These are phyloP conservation scores for Melastoma malabathricum DNA, from an alignment of 345 rosid species.

Conservation along the genomic window DNA sequence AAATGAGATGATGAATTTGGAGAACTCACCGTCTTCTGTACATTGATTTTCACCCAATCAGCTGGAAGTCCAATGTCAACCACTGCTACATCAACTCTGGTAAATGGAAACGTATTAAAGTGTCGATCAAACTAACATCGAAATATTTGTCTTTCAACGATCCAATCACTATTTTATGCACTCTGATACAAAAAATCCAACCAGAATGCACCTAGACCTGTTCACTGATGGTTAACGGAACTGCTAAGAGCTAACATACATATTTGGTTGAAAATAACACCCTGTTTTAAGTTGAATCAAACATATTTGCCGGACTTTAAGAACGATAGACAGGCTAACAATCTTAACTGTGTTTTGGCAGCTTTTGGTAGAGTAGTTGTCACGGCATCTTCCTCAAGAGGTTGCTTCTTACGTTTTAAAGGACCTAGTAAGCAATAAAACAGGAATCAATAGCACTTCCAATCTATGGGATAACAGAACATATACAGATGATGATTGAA, in stretches of 20 bases:
- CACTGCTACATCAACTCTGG: slow-evolving; percentile 38
- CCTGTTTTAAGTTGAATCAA: not conserved
- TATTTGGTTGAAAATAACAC: not conserved
- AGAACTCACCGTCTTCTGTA: slow-evolving; percentile 46
- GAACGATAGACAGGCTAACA: slow-evolving; percentile 2
- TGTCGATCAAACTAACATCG: not conserved
- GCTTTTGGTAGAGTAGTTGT: slow-evolving; percentile 33
- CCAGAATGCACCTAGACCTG: too few relatives aligned
- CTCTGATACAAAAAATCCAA: too few relatives aligned
- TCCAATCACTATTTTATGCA: too few relatives aligned
- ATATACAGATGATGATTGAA: slow-evolving; percentile 6
- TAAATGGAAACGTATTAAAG: slow-evolving; percentile 3
- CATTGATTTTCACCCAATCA: slow-evolving; percentile 69
- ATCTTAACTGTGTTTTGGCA: slow-evolving; percentile 54
- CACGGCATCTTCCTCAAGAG: slow-evolving; percentile 29
- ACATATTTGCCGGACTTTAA: not conserved
- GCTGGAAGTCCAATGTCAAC: slow-evolving; percentile 54
- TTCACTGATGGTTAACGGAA: too few relatives aligned
- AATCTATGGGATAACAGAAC: slow-evolving; percentile 5
- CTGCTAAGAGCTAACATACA: too few relatives aligned
- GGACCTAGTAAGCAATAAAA: not conserved
- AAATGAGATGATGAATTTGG: not conserved
- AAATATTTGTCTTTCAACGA: not conserved
- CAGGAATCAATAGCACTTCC: not conserved
- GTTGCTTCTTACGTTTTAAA: slow-evolving; percentile 61